phyloP scores from a whole-genome alignment of 257 asterid genomes.

The Nicotiana noctiflora region DNA sequence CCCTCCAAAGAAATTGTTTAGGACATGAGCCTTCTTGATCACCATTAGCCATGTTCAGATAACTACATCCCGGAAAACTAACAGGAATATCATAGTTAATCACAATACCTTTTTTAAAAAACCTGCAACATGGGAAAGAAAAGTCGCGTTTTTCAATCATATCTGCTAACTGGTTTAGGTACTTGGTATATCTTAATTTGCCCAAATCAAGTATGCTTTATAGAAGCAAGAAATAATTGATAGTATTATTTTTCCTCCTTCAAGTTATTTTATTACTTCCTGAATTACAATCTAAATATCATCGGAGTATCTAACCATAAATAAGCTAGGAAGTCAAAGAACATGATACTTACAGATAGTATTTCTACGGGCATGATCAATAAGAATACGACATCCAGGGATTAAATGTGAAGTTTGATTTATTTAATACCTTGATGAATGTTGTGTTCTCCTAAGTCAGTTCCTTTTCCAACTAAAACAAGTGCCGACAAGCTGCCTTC shows the following conservation, averaged over 20 bases:
- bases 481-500: not conserved
- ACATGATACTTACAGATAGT: not conserved
- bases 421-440: not conserved
- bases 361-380: not conserved
- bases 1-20: no score
- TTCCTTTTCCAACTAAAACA: not conserved
- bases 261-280: no score
- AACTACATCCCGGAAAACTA: no score
- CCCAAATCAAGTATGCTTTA: not conserved
- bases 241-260: not conserved
- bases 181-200: not conserved
- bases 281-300: not conserved
- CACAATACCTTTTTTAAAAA: no score
- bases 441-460: not conserved
- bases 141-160: no score
- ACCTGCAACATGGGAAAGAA: no score
- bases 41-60: no score
- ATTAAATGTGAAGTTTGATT: not conserved
- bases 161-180: no score
- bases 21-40: no score
- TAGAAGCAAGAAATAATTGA: not conserved
- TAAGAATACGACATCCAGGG: not conserved
- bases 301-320: not conserved
- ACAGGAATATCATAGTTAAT: no score
- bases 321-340: not conserved